Percentiles rank a stretch among this genome's conserved stretches.
These are phyloP conservation scores for Yamadazyma mexicana DNA, from an alignment of 1,139 yeast genomes.

Conservation along the genomic window DNA sequence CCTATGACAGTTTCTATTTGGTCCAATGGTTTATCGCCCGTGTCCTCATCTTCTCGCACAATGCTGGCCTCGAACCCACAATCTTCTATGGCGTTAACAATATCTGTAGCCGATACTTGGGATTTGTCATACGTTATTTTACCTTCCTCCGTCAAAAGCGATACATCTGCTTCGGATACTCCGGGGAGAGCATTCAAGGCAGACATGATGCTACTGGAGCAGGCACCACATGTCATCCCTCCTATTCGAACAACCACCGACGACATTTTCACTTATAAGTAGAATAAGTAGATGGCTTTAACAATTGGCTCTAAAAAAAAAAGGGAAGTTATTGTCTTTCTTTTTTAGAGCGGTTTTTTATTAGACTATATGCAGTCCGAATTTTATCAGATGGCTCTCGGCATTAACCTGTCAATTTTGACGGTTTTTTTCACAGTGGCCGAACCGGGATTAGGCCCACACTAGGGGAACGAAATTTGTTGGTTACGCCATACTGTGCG, in stretches of 20 bases:
- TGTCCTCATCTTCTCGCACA: slow-evolving; percentile 6
- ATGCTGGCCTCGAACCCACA: slow-evolving; percentile 40
- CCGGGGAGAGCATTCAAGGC: slow-evolving; percentile 23
- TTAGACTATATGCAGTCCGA: not conserved
- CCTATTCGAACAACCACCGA: slow-evolving; percentile 15
- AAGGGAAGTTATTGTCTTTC: too few relatives aligned
- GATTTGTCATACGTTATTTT: slow-evolving; percentile 20
- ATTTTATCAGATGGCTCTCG: slow-evolving; percentile 2
- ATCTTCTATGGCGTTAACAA: slow-evolving; percentile 27
- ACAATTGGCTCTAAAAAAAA: too few relatives aligned
- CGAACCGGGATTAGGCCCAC: not conserved
- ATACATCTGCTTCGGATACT: slow-evolving; percentile 27
- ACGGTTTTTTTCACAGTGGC: not conserved
- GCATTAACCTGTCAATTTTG: not conserved
- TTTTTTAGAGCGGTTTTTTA: not conserved
- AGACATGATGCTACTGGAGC: slow-evolving; percentile 32
- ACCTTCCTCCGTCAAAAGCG: slow-evolving; percentile 40
- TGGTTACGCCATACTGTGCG: too few relatives aligned
- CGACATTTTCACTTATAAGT: not conserved
- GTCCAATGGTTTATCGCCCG: too few relatives aligned
- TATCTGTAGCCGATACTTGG: slow-evolving; percentile 3
- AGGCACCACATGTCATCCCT: slow-evolving; percentile 45
- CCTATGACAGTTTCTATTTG: slow-evolving; percentile 10
- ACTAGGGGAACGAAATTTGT: not conserved
- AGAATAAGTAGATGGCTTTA: not conserved